These are phyloP conservation scores for Coniochaeta sp. DNA, from an alignment of 2,329 filamentous ascomycete genomes.

Conservation along the genomic window DNA sequence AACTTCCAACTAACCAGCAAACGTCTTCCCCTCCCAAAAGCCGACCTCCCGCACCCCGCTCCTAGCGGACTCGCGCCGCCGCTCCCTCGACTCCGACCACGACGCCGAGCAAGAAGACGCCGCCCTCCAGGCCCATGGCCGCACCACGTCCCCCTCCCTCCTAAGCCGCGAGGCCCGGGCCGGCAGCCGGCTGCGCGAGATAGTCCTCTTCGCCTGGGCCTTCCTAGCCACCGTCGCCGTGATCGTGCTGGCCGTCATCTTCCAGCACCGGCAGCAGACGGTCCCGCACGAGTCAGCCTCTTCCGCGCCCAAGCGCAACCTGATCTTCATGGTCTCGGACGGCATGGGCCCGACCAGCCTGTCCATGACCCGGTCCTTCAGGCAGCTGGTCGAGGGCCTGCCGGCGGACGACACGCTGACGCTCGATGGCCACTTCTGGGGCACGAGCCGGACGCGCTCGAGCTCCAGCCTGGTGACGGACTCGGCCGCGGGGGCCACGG, in stretches of 20 bases:
- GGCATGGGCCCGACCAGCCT: conserved; percentile 95
- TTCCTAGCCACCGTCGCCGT: conserved; percentile 70
- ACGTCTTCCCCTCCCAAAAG: neutral
- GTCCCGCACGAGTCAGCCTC: conserved; percentile 19
- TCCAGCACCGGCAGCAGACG: conserved; percentile 61
- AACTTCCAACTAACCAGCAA: neutral
- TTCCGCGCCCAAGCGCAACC: conserved; percentile 67
- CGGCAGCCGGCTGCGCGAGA: conserved; percentile 51
- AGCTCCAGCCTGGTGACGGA: conserved; percentile 84
- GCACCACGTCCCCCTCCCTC: conserved; percentile 3
- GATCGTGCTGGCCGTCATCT: conserved; percentile 69
- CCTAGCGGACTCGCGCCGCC: conserved; percentile 23
- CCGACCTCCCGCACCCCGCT: conserved; percentile 28
- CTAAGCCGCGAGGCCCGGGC: conserved; percentile 4
- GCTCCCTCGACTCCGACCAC: conserved; percentile 20
- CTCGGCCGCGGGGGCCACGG: conserved; percentile 92
- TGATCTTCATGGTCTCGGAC: conserved; percentile 98
- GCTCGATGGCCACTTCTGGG: conserved; percentile 84
- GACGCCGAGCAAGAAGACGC: conserved; percentile 22
- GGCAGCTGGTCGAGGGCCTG: conserved; percentile 68
- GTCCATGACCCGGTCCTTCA: conserved; percentile 77
- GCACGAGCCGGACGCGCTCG: conserved; percentile 79
- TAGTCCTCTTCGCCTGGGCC: conserved; percentile 75
- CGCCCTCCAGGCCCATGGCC: conserved; percentile 14
- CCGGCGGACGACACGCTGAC: conserved; percentile 67